Base-by-base conservation (phyloP, 176 grass and related monocot genomes). In the Zizania latifolia region DNA sequence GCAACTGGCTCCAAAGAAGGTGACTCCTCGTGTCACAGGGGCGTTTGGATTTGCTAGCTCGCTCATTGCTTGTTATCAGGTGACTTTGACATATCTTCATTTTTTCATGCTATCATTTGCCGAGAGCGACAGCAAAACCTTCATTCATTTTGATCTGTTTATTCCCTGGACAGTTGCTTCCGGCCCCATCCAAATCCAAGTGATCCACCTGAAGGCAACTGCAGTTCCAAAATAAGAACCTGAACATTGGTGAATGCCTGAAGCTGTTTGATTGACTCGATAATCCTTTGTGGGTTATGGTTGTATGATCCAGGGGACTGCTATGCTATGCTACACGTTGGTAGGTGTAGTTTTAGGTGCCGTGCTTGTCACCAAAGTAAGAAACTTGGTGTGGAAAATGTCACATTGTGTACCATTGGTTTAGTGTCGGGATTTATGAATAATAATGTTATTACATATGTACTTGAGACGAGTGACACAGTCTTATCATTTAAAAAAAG, bases 51-150 rank as follows among this genome's bases (percentile, higher is more conserved):
- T 97, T 15, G 78, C 86, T 16, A 83, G 78, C 87, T 97, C 93
- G 0, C 90, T 97, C 67, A 97, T 97, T 1, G 84, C 93, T 19
- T 92, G 90, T 58, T 97, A 97, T 46, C 93, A 97, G 93, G 90
- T 97, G 53, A 26, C 37, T 0, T 6, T 46, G 27, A 14, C 45
- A 53, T 27, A 1, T 75, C 29, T 15, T 8, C 32, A 10, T 65
- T 16, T 2, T n/a, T n/a, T n/a, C n/a, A 11, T 1, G 7, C 22
- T 27, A 0, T n/a, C 3, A 0, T 74, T 3, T 44, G 5, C 19
- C 16, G 0, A 12, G 30, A 45, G 4, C 6, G 44, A 9, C 17
- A 0, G 11, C 5, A 8, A 13, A 62, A 36, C 1, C 57, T 0
- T 0, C 53, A 62, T n/a, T 43, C 61, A 75, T 4, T 56, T 9